These are phyloP conservation scores for Verticillium klebahnii DNA, from an alignment of 2,329 filamentous ascomycete species.

Conservation along the genomic window DNA sequence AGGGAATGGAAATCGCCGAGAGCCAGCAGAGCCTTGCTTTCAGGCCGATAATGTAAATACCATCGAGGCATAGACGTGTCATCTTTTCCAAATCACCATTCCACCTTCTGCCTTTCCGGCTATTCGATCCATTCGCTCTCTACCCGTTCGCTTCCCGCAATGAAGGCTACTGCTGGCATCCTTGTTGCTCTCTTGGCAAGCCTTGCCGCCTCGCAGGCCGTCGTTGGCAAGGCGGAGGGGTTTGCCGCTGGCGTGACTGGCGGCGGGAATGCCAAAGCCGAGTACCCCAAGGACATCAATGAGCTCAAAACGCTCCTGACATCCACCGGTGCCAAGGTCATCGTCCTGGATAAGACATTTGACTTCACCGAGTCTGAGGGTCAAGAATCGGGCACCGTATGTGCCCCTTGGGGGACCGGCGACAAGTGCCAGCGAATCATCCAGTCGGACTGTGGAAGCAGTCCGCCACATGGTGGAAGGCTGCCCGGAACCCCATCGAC, in stretches of 20 bases:
- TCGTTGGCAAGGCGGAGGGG: slow-evolving; percentile 22
- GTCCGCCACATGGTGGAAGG: background rate
- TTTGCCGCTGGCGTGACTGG: slow-evolving; percentile 40
- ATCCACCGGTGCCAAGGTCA: slow-evolving; percentile 16
- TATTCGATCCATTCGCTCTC: too few relatives aligned
- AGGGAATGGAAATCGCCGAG: too few relatives aligned
- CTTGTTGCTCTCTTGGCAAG: slow-evolving; percentile 4
- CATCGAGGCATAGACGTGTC: too few relatives aligned
- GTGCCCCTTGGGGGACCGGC: slow-evolving; percentile 15
- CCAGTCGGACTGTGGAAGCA: background rate
- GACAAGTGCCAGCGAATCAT: slow-evolving; percentile 13
- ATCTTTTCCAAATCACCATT: too few relatives aligned
- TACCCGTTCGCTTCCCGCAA: background rate
- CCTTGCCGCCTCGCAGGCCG: slow-evolving; percentile 7
- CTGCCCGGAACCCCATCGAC: slow-evolving; percentile 2
- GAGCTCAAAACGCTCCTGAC: slow-evolving; percentile 31
- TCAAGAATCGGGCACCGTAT: slow-evolving; percentile 21
- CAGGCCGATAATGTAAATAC: too few relatives aligned
- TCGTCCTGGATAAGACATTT: slow-evolving; percentile 20
- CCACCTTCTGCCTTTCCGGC: too few relatives aligned
- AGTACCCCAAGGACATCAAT: slow-evolving; percentile 34
- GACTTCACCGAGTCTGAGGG: slow-evolving; percentile 19
- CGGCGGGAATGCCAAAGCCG: slow-evolving; percentile 40
- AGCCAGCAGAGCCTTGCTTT: too few relatives aligned
- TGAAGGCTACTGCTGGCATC: slow-evolving; percentile 6